phyloP scores from a whole-genome alignment of 1,284 basidiomycete genomes.

The Bjerkandera adusta region DNA sequence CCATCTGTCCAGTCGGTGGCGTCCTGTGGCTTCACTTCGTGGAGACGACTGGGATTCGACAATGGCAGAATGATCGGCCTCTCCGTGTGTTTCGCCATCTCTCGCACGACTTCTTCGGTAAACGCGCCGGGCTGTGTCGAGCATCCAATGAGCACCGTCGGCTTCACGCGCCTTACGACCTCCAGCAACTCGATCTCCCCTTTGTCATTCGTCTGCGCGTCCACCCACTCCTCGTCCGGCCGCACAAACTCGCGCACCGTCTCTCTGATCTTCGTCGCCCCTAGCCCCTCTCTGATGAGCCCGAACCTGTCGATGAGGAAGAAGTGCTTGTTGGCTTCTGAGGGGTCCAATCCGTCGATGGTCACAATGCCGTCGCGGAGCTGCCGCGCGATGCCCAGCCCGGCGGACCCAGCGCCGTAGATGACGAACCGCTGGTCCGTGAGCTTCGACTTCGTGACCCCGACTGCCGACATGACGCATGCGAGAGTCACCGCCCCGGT shows the following conservation, averaged over 20 bases:
- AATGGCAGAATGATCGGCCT: constrained; percentile 81
- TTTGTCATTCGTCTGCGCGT: constrained; percentile 35
- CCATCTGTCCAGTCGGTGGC: constrained; percentile 77
- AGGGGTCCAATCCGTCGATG: constrained; percentile 50
- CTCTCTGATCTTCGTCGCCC: constrained; percentile 45
- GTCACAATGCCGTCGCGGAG: constrained; percentile 75
- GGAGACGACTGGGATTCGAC: constrained; percentile 77
- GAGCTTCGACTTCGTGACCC: constrained; percentile 66
- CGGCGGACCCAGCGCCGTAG: constrained; percentile 82
- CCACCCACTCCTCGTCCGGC: constrained; percentile 51
- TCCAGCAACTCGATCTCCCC: constrained; percentile 58
- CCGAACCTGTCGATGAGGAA: constrained; percentile 66
- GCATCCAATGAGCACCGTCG: constrained; percentile 79
- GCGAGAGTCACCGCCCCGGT: constrained; percentile 84
- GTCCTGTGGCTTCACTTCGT: constrained; percentile 75
- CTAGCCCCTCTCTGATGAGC: constrained; percentile 50
- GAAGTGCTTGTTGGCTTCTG: constrained; percentile 64
- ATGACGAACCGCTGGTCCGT: constrained; percentile 76
- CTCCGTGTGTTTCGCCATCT: constrained; percentile 69
- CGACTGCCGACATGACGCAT: constrained; percentile 69
- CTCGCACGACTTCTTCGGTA: constrained; percentile 68
- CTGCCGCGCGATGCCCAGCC: constrained; percentile 74
- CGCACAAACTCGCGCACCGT: constrained; percentile 57
- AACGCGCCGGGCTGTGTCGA: constrained; percentile 83
- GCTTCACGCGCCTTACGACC: constrained; percentile 64